Evolutionary conservation across 2,329 filamentous ascomycete species (phyloP), one percentile per base, ranked within the genome.

Genomic region (Curvularia spicifera): DNA sequence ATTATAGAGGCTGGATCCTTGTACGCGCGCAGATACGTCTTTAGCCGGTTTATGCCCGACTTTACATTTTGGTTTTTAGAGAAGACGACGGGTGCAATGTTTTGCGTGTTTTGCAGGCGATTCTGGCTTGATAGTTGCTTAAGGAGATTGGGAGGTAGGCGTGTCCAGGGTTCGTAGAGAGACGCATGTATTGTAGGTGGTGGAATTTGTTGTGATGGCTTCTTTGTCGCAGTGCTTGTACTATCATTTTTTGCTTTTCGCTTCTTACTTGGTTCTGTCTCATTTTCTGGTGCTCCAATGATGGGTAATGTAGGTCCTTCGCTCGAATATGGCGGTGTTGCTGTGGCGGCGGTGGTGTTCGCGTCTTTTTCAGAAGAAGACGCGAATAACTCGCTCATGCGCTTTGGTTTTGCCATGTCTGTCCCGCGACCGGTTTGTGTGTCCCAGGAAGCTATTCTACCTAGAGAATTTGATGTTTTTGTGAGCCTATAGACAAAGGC

Each of bases 41-140:
- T 60, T 12, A 71, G 8, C 8, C 46, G 50, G 7, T 61, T 64
- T 20, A 71, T 63, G 4, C 60, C 66, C 0, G 62, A 43, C n/a
- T 57, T 65, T 33, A 71, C 47, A 18, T 67, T 70, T 24, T 67
- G 63, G 15, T 71, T 71, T 40, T 54, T 61, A n/a, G 58, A 62
- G 28, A 62, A 67, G 9, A 67, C 67, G 1, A 70, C 28, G 0
- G 65, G 63, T 15, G 61, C 37, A 22, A 63, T 43, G 18, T 63
- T 59, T 9, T 59, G 42, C 33, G 52, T 42, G 4, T 15, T 42
- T 37, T 49, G 50, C 12, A 64, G 20, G 2, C 57, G 53, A 13
- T 20, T 42, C 28, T 63, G 51, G 2, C 40, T 39, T 33, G 51
- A 44, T n/a, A 58, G 33, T 20, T 56, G 22, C 43, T 60, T 59